phyloP scores from a whole-genome alignment of 371 early-diverging fungal genomes.

The Mucor sp. region DNA sequence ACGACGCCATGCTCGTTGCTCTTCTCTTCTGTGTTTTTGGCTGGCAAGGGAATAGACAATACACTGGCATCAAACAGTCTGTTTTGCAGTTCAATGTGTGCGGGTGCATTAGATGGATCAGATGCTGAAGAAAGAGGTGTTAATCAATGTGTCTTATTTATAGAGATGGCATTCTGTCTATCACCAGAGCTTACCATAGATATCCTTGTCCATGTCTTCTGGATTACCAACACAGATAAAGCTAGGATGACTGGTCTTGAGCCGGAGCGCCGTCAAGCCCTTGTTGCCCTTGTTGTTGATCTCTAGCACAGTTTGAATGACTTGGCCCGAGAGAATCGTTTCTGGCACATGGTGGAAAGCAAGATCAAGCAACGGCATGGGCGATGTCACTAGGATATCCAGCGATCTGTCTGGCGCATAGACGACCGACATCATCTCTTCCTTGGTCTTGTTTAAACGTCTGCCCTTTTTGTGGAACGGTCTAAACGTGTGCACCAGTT shows the following conservation, averaged over 20 bases:
- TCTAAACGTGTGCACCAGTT: constrained; percentile 70
- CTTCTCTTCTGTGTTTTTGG: constrained; percentile 13
- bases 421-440: constrained; percentile 52
- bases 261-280: constrained; percentile 67
- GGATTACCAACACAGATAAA: constrained; percentile 78
- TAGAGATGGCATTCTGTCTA: too few relatives aligned
- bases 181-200: constrained; percentile 35
- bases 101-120: neutral
- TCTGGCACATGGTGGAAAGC: constrained; percentile 77
- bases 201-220: constrained; percentile 45
- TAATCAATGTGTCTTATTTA: too few relatives aligned
- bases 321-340: constrained; percentile 82
- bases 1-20: constrained; percentile 46
- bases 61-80: constrained; percentile 44
- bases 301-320: constrained; percentile 70
- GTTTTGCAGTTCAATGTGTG: constrained; percentile 25
- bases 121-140: neutral
- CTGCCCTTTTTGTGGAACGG: constrained; percentile 71
- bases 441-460: constrained; percentile 76
- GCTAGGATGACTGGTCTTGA: constrained; percentile 85
- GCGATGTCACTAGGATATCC: constrained; percentile 74
- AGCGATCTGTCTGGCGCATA: constrained; percentile 77
- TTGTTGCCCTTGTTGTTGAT: constrained; percentile 84
- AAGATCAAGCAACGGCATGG: constrained; percentile 85
- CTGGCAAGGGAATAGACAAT: constrained; percentile 44